phyloP scores from a whole-genome alignment of 805 yeast species.

The Nakazawaea ishiwadae region DNA sequence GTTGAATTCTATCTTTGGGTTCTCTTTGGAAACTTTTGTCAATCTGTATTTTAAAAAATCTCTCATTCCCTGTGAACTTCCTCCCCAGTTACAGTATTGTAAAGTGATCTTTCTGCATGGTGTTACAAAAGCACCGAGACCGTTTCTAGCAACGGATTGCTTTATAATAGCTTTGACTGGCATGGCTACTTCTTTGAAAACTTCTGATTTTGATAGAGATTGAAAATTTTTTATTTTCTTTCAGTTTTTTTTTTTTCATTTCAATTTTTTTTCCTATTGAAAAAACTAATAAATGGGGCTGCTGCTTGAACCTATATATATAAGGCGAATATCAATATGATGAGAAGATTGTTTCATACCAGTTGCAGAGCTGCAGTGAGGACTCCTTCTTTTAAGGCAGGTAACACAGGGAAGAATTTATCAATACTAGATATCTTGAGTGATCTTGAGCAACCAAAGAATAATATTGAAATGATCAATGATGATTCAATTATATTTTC shows the following conservation, averaged over 20 bases:
- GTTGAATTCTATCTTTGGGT: constrained; percentile 70
- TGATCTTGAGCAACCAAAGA: constrained; percentile 37
- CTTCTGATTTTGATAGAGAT: too few species aligned
- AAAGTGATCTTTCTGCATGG: constrained; percentile 75
- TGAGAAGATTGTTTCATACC: constrained; percentile 7
- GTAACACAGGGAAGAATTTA: constrained; percentile 30
- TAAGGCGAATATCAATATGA: background rate
- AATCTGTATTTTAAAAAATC: constrained; percentile 55
- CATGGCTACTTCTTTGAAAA: too few species aligned
- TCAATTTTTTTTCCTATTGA: background rate
- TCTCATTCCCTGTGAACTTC: constrained; percentile 80
- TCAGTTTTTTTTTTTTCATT: background rate
- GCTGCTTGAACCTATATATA: too few species aligned
- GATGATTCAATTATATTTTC: constrained; percentile 57
- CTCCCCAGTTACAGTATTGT: constrained; percentile 94
- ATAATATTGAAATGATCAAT: constrained; percentile 47
- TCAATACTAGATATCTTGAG: constrained; percentile 42
- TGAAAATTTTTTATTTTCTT: background rate
- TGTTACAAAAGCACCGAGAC: constrained; percentile 65
- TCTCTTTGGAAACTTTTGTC: constrained; percentile 47
- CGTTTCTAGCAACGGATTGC: constrained; percentile 63
- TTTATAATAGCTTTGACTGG: constrained; percentile 59
- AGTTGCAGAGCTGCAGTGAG: background rate
- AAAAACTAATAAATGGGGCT: constrained; percentile 1
- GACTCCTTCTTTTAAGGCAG: constrained; percentile 24